phyloP scores from a whole-genome alignment of 495 filamentous ascomycete species.

The Aspergillus leporis region DNA sequence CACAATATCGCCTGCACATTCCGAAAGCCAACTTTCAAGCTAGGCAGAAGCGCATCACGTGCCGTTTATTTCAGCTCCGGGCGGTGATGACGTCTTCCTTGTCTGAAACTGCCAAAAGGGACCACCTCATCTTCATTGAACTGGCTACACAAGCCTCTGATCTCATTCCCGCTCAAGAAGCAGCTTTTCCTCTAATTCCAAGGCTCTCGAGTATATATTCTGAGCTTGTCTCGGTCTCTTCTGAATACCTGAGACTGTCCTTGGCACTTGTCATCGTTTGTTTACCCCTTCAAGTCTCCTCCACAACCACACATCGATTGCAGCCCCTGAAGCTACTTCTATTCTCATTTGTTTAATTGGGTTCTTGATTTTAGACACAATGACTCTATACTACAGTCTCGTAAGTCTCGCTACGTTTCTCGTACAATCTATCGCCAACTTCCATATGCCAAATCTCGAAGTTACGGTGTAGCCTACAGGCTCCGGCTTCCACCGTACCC shows the following conservation, averaged over 20 bases:
- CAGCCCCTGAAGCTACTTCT: conserved; percentile 13
- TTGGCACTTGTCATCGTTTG: conserved; percentile 13
- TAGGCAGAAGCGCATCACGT: conserved; percentile 25
- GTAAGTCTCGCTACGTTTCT: conserved; percentile 55
- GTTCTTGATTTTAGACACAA: conserved; percentile 46
- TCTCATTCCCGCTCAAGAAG: neutral
- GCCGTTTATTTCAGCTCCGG: conserved; percentile 11
- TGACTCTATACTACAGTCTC: conserved; percentile 99
- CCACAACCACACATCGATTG: conserved; percentile 11
- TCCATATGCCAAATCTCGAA: neutral
- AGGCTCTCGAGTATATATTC: conserved; percentile 10
- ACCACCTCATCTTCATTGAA: conserved; percentile 29
- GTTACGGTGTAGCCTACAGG: conserved; percentile 14
- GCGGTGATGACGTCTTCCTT: conserved; percentile 41
- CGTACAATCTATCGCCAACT: neutral
- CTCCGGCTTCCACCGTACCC: neutral
- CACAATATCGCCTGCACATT: neutral
- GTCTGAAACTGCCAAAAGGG: conserved; percentile 23
- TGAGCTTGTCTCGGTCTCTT: neutral
- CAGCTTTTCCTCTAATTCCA: neutral
- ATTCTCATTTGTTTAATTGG: conserved; percentile 9
- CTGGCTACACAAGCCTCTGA: neutral
- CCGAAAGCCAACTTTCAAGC: neutral
- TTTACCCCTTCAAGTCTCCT: conserved; percentile 15
- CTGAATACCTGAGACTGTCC: neutral